Base-by-base conservation (phyloP, 345 rosid species). In the Aegle marmelos region DNA sequence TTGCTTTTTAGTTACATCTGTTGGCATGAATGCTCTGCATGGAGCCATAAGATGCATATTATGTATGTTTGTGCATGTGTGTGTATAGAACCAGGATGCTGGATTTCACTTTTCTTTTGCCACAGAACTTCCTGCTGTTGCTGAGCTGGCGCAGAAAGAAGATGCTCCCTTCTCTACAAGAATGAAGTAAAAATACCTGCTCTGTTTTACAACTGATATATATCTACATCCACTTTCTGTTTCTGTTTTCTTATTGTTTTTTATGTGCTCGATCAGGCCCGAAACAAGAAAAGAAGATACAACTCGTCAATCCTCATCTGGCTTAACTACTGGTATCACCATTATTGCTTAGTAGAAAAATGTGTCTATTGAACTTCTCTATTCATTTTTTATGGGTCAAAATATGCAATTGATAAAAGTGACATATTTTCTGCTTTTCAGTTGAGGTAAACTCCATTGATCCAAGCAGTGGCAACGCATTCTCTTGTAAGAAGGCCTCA, bases 221-320 rank as follows among this genome's bases (percentile, higher is more conserved):
- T n/a, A 36, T 59, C 19, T 33, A 19, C 34, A 36, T 59, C 28
- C 50, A 39, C 39, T 62, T 39, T 69, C 28, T 62, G 56, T n/a
- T 77, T n/a, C 66, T 64, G n/a, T 70, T 68, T 65, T 34, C 69
- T 80, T 37, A 80, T 70, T 61, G 62, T 75, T 81, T 9, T 68
- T 7, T 19, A 61, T 67, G 79, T 79, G 39, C 68, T 85, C 85
- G 78, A 70, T 78, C 87, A 92, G 98, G 70, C 76, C 72, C 70
- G 90, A 92, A 78, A 86, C 70, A 62, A 83, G 81, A 74, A 88
- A 90, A 70, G 90, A 87, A 67, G 89, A 87, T 82, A 54, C 80
- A 72, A 73, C 83, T 78, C 82, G 74, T 80, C 88, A 83, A 69
- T 85, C 81, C 37, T 83, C 89, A 80, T 81, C 94, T 54, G 69